Conservation (phyloP, 2,329 filamentous ascomycete genomes). For the Hypoxylon sp. region DNA sequence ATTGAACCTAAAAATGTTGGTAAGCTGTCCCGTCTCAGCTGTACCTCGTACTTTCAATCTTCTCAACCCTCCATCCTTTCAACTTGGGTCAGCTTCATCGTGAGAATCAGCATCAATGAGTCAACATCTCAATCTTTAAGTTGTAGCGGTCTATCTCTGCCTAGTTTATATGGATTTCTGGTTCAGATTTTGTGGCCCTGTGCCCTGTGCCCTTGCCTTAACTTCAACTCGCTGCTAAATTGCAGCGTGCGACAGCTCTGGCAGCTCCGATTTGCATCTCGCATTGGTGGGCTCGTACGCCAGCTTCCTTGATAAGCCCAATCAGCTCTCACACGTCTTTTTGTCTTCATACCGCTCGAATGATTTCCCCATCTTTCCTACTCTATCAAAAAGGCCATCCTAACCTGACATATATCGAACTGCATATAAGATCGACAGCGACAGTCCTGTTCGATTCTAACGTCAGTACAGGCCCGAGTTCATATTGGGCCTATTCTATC, state of each 20-base stretch:
- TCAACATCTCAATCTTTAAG: conserved; percentile 14
- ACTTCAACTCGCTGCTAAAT: conserved; percentile 13
- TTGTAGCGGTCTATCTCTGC: conserved; percentile 1
- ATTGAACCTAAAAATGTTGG: background rate
- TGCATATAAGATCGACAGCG: background rate
- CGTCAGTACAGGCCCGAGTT: background rate
- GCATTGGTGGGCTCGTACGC: background rate
- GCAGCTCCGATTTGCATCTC: background rate
- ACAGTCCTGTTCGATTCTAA: too few species aligned
- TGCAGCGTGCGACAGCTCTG: background rate
- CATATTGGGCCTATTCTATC: background rate
- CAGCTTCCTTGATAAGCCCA: background rate
- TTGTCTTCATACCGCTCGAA: conserved; percentile 1
- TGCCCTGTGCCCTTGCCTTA: conserved; percentile 16
- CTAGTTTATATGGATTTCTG: background rate
- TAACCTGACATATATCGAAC: background rate
- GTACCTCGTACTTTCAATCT: background rate
- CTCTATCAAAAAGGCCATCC: background rate
- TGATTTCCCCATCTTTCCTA: background rate
- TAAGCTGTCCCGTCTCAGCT: background rate
- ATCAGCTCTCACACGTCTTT: background rate
- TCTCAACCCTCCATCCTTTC: background rate
- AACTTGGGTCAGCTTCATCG: conserved; percentile 16
- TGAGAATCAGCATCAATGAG: conserved; percentile 18
- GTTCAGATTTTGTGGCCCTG: conserved; percentile 1